These are phyloP conservation scores for Geosmithia morbida DNA, from an alignment of 2,329 filamentous ascomycete species.

Conservation along the genomic window DNA sequence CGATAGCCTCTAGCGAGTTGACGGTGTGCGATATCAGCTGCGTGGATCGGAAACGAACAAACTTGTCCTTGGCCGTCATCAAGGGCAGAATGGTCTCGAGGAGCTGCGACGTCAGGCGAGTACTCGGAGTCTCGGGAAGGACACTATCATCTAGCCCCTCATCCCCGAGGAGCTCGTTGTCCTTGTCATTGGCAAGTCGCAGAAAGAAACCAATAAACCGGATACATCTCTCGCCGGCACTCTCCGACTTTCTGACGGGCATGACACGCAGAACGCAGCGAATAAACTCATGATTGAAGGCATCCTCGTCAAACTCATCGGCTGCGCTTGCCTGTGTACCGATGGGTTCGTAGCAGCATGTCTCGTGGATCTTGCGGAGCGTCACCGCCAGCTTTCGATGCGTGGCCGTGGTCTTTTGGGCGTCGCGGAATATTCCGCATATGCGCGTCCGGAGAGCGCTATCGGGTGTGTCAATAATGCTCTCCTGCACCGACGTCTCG, in stretches of 20 bases:
- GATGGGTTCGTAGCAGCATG: constrained; percentile 54
- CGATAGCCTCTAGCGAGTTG: constrained; percentile 82
- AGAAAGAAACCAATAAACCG: constrained; percentile 83
- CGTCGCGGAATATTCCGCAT: constrained; percentile 60
- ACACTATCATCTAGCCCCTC: constrained; percentile 54
- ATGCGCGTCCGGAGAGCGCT: constrained; percentile 62
- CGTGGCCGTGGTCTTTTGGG: constrained; percentile 77
- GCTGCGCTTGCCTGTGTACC: constrained; percentile 34
- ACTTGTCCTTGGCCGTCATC: constrained; percentile 82
- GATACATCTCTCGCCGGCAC: constrained; percentile 71
- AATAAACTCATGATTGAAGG: constrained; percentile 77
- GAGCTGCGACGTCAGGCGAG: constrained; percentile 60
- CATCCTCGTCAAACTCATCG: constrained; percentile 64
- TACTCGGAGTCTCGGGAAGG: constrained; percentile 71
- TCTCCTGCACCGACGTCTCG: constrained; percentile 51
- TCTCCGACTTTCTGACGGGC: constrained; percentile 82
- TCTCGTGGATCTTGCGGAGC: constrained; percentile 80
- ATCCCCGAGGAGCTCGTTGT: constrained; percentile 52
- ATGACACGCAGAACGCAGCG: constrained; percentile 72
- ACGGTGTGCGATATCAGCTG: constrained; percentile 85
- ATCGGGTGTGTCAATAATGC: constrained; percentile 56
- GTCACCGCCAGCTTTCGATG: constrained; percentile 83
- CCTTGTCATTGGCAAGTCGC: constrained; percentile 54
- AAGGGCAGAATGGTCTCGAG: constrained; percentile 61
- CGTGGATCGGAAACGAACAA: constrained; percentile 75